A percentile compares a stretch with the other conserved stretches of the same genome.
Evolutionary conservation across 352 stramenopile genomes (phyloP).

Genomic region (Phytopythium litorale): DNA sequence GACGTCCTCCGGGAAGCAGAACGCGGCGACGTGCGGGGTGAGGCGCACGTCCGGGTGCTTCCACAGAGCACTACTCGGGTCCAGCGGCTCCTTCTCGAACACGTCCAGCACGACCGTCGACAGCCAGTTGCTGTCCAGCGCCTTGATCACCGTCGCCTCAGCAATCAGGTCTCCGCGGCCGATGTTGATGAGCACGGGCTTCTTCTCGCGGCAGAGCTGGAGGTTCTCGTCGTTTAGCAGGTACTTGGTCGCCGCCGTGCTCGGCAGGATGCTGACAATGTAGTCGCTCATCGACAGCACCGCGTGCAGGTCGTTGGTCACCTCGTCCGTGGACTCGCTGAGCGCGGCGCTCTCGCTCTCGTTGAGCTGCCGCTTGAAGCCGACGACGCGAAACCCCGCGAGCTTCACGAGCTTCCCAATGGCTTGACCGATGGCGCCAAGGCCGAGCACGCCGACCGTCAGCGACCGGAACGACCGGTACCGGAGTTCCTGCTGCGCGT

Average conservation of each 20-base stretch:
- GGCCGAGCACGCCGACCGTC: conserved; percentile 49
- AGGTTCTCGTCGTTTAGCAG: conserved; percentile 55
- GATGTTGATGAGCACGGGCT: conserved; percentile 88
- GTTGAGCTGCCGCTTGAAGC: conserved; percentile 56
- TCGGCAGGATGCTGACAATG: conserved; percentile 82
- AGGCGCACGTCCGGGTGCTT: conserved; percentile 46
- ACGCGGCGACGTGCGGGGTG: conserved; percentile 75
- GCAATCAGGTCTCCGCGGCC: conserved; percentile 79
- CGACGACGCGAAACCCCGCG: conserved; percentile 59
- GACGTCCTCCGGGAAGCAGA: conserved; percentile 69
- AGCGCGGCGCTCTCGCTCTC: conserved; percentile 13
- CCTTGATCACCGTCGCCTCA: conserved; percentile 44
- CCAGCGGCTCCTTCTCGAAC: conserved; percentile 41
- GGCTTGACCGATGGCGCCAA: conserved; percentile 60
- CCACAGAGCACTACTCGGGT: conserved; percentile 53
- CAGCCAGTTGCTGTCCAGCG: conserved; percentile 61
- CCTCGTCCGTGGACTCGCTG: conserved; percentile 21
- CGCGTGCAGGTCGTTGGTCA: conserved; percentile 44
- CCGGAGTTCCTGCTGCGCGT: conserved; percentile 25
- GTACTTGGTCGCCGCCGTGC: conserved; percentile 62
- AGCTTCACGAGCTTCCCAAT: conserved; percentile 44
- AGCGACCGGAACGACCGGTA: conserved; percentile 48
- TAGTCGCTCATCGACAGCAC: conserved; percentile 60
- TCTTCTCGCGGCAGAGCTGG: conserved; percentile 34
- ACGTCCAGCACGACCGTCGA: conserved; percentile 50